Evolutionary conservation across 768 basidiomycete species (phyloP).

Genomic region (Bullera alba): DNA sequence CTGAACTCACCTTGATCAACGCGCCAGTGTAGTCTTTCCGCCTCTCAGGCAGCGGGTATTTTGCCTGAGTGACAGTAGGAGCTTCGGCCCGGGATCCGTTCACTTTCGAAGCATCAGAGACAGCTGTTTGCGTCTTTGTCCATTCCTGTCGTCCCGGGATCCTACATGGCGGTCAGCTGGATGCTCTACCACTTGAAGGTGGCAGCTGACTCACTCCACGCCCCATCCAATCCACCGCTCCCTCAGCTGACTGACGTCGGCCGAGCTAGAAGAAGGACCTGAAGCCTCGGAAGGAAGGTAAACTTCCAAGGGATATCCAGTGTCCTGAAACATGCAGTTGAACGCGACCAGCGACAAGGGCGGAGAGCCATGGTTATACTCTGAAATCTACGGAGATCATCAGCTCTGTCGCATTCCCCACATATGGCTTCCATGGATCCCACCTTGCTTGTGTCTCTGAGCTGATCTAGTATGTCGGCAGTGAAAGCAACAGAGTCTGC

Average conservation of each 20-base stretch:
- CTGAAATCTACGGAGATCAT: no score
- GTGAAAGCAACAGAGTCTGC: no score
- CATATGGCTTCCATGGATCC: no score
- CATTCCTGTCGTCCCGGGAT: conserved; percentile 38
- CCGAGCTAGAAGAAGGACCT: not conserved
- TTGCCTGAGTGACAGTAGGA: conserved; percentile 16
- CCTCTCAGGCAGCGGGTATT: conserved; percentile 28
- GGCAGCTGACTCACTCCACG: conserved; percentile 33
- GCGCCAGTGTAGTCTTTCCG: conserved; percentile 32
- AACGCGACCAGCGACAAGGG: conserved; percentile 35
- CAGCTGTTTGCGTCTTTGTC: conserved; percentile 1
- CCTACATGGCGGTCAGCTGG: conserved; percentile 12
- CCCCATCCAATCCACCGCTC: conserved; percentile 45
- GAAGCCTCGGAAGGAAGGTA: conserved; percentile 24
- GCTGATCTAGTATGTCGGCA: no score
- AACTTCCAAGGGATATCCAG: conserved; percentile 43
- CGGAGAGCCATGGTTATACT: no score
- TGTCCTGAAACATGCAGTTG: conserved; percentile 43
- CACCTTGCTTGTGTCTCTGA: no score
- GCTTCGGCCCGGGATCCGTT: not conserved
- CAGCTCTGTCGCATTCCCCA: no score
- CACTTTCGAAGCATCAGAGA: no score
- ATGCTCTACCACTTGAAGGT: not conserved
- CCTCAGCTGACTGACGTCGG: conserved; percentile 33
- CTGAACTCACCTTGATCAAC: conserved; percentile 38